Conservation (phyloP, 805 yeast genomes). For the Cyberlindnera subsufficiens region DNA sequence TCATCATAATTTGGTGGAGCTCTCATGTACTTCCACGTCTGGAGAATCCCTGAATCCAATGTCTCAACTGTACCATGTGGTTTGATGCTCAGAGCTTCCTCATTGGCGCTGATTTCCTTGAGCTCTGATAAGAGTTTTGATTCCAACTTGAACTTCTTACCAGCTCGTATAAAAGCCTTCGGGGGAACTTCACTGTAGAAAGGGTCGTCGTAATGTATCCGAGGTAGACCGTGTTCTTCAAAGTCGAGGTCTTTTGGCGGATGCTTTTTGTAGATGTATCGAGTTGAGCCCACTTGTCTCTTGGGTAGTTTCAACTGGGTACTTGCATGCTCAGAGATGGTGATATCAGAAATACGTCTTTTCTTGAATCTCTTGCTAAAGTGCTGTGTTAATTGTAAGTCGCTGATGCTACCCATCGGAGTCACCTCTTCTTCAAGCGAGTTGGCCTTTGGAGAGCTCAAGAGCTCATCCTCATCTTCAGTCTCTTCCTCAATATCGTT, state of each 20-base stretch:
- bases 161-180: constrained; percentile 60
- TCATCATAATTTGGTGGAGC: constrained; percentile 43
- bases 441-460: background rate
- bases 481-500: constrained; percentile 1
- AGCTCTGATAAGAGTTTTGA: constrained; percentile 32
- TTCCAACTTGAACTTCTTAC: constrained; percentile 47
- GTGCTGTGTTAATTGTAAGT: constrained; percentile 1
- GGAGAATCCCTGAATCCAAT: background rate
- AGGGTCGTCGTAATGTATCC: constrained; percentile 56
- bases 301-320: background rate
- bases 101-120: constrained; percentile 23
- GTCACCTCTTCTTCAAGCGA: constrained; percentile 1
- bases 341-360: background rate
- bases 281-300: background rate
- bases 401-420: constrained; percentile 6
- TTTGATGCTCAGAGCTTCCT: constrained; percentile 7
- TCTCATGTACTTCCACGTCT: constrained; percentile 40
- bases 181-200: constrained; percentile 47
- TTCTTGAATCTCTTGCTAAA: background rate
- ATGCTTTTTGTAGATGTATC: constrained; percentile 5
- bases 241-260: constrained; percentile 31
- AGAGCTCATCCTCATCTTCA: background rate
- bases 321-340: background rate
- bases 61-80: background rate
- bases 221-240: constrained; percentile 40